Conservation (phyloP, 2,329 filamentous ascomycete species). For the Mariannaea elegans region DNA sequence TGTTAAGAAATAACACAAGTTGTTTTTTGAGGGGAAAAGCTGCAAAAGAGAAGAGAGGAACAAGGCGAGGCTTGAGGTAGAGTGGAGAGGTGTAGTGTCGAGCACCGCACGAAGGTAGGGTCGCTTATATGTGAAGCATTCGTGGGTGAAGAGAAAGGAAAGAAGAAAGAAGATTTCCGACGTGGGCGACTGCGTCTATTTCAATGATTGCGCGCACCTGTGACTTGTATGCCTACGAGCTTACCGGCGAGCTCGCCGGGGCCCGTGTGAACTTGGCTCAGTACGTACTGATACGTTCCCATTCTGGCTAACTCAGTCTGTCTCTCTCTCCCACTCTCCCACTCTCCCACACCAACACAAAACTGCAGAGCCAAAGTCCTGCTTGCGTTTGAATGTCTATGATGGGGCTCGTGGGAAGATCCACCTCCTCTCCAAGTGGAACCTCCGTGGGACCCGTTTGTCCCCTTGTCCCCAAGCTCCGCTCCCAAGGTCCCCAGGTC, state of each 20-base stretch:
- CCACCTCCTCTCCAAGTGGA: constrained; percentile 13
- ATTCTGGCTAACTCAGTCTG: constrained; percentile 23
- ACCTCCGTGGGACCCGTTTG: constrained; percentile 22
- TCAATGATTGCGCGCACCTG: constrained; percentile 43
- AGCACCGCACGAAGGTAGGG: constrained; percentile 61
- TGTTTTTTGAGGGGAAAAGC: constrained; percentile 21
- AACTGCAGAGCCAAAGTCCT: background rate
- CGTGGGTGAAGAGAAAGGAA: constrained; percentile 57
- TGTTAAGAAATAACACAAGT: constrained; percentile 16
- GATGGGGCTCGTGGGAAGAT: constrained; percentile 20
- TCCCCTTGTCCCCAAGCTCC: constrained; percentile 8
- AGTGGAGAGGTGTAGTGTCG: constrained; percentile 45
- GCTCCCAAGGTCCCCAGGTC: constrained; percentile 16
- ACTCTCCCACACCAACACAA: too few species aligned
- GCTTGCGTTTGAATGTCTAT: background rate
- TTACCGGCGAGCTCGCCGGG: constrained; percentile 40
- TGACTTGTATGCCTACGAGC: constrained; percentile 19
- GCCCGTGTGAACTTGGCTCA: constrained; percentile 40
- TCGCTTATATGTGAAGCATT: constrained; percentile 57
- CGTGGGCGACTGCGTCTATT: constrained; percentile 51
- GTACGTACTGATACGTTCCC: constrained; percentile 26
- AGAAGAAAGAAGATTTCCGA: constrained; percentile 44
- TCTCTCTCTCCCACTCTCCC: constrained; percentile 12
- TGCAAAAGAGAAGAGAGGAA: constrained; percentile 38
- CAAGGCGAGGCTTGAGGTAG: constrained; percentile 36